phyloP scores from a whole-genome alignment of 2,329 filamentous ascomycete species.

The Alternaria brassicicola region DNA sequence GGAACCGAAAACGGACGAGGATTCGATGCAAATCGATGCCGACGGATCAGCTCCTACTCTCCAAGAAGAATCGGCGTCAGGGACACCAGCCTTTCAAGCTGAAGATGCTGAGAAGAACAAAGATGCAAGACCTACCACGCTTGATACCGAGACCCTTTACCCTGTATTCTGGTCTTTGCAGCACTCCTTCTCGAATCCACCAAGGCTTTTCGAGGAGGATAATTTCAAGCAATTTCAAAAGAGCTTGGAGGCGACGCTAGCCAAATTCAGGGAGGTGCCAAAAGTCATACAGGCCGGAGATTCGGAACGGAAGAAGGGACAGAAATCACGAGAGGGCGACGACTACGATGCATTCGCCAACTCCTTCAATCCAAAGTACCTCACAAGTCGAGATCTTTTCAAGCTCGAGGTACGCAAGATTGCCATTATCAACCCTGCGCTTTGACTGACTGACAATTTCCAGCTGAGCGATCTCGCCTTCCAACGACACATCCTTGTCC shows the following conservation, averaged over 20 bases:
- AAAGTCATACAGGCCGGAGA: constrained; percentile 71
- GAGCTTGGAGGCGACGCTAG: constrained; percentile 66
- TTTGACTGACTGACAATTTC: constrained; percentile 41
- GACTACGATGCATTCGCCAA: constrained; percentile 69
- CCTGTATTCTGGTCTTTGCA: constrained; percentile 94
- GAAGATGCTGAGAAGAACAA: constrained; percentile 54
- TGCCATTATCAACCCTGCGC: constrained; percentile 22
- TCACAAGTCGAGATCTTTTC: constrained; percentile 96
- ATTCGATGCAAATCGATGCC: constrained; percentile 72
- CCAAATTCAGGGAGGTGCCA: constrained; percentile 75
- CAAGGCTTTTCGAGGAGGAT: constrained; percentile 73
- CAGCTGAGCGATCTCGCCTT: constrained; percentile 94
- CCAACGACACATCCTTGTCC: constrained; percentile 89
- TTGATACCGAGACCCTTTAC: constrained; percentile 78
- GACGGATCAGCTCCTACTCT: constrained; percentile 41
- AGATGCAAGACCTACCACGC: constrained; percentile 54
- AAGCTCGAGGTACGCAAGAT: constrained; percentile 75
- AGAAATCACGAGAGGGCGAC: constrained; percentile 67
- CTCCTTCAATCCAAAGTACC: constrained; percentile 94
- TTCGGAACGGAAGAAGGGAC: constrained; percentile 65
- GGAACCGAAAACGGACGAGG: constrained; percentile 47
- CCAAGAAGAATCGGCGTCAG: constrained; percentile 48
- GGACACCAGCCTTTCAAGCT: constrained; percentile 40
- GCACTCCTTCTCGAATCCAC: constrained; percentile 88
- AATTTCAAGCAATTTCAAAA: constrained; percentile 71